phyloP scores from a whole-genome alignment of 2,329 filamentous ascomycete genomes.

The Fusarium paranaense region DNA sequence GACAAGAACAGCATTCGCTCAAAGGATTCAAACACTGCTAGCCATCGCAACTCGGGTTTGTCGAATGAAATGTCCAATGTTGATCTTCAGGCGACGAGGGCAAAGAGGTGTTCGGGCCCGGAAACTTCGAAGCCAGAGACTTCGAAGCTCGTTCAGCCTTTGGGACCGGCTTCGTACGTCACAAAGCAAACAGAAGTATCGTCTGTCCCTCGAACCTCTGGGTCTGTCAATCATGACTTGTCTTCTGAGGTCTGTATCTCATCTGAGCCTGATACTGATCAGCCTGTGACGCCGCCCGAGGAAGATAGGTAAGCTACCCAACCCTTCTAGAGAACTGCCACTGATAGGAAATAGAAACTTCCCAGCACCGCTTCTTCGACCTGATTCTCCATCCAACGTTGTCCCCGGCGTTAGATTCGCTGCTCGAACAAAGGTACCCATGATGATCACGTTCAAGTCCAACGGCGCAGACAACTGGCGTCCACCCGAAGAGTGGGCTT shows the following conservation, averaged over 20 bases:
- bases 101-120: background rate
- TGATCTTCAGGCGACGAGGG: constrained; percentile 14
- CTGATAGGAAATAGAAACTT: constrained; percentile 25
- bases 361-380: constrained; percentile 21
- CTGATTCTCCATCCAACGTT: constrained; percentile 28
- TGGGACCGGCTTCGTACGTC: constrained; percentile 25
- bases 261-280: constrained; percentile 30
- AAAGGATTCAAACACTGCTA: constrained; percentile 40
- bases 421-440: constrained; percentile 11
- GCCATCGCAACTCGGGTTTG: constrained; percentile 38
- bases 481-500: constrained; percentile 58
- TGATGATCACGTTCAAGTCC: constrained; percentile 44
- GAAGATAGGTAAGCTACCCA: constrained; percentile 12
- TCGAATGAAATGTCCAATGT: constrained; percentile 31
- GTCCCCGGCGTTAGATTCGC: constrained; percentile 14
- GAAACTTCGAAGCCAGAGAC: background rate
- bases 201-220: constrained; percentile 4
- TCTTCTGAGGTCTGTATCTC: constrained; percentile 31
- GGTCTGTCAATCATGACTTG: constrained; percentile 19
- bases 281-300: constrained; percentile 24
- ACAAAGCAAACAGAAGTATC: constrained; percentile 26
- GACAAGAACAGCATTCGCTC: constrained; percentile 28
- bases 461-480: constrained; percentile 59
- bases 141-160: constrained; percentile 12
- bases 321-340: background rate